These are phyloP conservation scores for Nakazawaea laoshanensis DNA, from an alignment of 805 yeast genomes.

Conservation along the genomic window DNA sequence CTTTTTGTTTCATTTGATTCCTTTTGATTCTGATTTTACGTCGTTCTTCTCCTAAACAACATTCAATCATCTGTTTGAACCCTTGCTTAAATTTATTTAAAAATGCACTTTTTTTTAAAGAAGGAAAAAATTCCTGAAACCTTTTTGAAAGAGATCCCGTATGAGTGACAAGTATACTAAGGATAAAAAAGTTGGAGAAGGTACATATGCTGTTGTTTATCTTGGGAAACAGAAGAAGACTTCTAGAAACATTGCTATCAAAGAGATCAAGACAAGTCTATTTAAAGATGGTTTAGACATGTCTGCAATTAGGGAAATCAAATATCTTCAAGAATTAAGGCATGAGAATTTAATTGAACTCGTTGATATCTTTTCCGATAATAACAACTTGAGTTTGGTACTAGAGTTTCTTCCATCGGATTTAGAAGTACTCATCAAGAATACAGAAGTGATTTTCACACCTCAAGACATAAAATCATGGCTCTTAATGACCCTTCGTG, in stretches of 20 bases:
- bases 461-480: constrained; percentile 89
- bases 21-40: neutral
- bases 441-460: constrained; percentile 63
- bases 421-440: constrained; percentile 82
- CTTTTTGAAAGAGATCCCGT: neutral
- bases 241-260: constrained; percentile 70
- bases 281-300: constrained; percentile 96
- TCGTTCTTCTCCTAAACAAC: constrained; percentile 1
- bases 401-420: constrained; percentile 90
- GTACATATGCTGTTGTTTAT: constrained; percentile 96
- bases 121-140: neutral
- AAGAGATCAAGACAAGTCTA: constrained; percentile 89
- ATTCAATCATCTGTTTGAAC: neutral
- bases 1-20: neutral
- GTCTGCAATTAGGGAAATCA: constrained; percentile 94
- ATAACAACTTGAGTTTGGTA: constrained; percentile 69
- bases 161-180: constrained; percentile 20
- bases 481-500: constrained; percentile 90
- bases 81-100: neutral
- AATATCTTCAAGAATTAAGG: constrained; percentile 73
- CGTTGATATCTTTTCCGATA: constrained; percentile 73
- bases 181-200: constrained; percentile 94
- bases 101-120: neutral
- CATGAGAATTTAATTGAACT: constrained; percentile 81
- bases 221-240: constrained; percentile 61